These are phyloP conservation scores for Pseudogymnoascus sp. DNA, from an alignment of 2,329 filamentous ascomycete species.

Conservation along the genomic window DNA sequence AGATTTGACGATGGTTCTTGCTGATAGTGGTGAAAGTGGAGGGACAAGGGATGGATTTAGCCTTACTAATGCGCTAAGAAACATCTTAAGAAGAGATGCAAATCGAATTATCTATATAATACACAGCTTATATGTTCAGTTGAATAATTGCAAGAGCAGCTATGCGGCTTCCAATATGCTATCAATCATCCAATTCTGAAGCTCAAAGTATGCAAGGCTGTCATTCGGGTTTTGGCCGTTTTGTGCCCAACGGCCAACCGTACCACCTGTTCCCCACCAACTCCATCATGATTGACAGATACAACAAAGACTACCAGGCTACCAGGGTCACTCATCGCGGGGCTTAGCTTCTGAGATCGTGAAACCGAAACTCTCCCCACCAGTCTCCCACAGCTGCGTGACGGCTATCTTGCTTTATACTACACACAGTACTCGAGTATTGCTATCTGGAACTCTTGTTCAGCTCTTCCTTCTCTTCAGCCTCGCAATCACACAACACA, in stretches of 20 bases:
- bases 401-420: neutral
- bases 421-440: neutral
- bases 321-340: constrained; percentile 6
- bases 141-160: neutral
- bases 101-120: neutral
- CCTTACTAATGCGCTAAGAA: neutral
- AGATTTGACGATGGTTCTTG: neutral
- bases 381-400: neutral
- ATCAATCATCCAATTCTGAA: neutral
- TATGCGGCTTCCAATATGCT: neutral
- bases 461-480: neutral
- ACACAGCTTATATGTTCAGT: neutral
- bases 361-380: constrained; percentile 7
- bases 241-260: constrained; percentile 2
- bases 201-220: neutral
- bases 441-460: neutral
- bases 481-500: neutral
- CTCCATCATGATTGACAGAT: neutral
- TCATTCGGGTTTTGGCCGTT: neutral
- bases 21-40: neutral
- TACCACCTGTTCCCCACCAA: neutral
- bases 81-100: neutral
- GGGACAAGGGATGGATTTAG: neutral
- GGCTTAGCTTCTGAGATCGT: constrained; percentile 7
- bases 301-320: neutral